phyloP scores from a whole-genome alignment of 257 asterid genomes.

The Forsythia viridissima region DNA sequence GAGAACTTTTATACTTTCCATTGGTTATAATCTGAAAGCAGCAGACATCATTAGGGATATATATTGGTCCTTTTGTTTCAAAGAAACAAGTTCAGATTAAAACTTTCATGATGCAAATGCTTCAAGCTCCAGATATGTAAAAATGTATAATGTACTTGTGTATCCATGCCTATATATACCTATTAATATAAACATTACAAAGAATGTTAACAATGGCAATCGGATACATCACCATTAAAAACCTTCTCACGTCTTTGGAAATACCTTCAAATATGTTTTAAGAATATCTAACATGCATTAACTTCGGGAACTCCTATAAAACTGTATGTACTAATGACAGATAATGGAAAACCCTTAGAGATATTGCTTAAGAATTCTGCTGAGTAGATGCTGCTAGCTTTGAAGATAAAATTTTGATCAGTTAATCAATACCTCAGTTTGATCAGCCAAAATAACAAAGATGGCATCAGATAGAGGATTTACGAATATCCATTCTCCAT shows the following conservation, averaged over 20 bases:
- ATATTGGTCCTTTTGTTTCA: not conserved
- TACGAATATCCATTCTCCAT: slow-evolving; percentile 75
- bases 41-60: slow-evolving; percentile 1
- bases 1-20: slow-evolving; percentile 75
- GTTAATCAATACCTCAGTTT: slow-evolving; percentile 69
- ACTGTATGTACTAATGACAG: not conserved
- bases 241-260: not conserved
- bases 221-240: not conserved
- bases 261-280: not conserved
- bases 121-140: not conserved
- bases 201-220: not conserved
- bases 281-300: not conserved
- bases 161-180: not conserved
- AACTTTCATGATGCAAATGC: not conserved
- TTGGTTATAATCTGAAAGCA: slow-evolving; percentile 66
- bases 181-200: too few relatives aligned
- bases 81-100: not conserved
- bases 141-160: not conserved
- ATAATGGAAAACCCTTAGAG: not conserved
- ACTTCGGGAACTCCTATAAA: not conserved
- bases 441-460: slow-evolving; percentile 83
- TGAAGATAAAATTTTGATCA: not conserved
- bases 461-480: slow-evolving; percentile 65
- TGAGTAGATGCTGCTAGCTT: too few relatives aligned
- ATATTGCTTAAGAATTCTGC: not conserved